These are phyloP conservation scores for Suillus hirtellus DNA, from an alignment of 768 basidiomycete genomes.

Conservation along the genomic window DNA sequence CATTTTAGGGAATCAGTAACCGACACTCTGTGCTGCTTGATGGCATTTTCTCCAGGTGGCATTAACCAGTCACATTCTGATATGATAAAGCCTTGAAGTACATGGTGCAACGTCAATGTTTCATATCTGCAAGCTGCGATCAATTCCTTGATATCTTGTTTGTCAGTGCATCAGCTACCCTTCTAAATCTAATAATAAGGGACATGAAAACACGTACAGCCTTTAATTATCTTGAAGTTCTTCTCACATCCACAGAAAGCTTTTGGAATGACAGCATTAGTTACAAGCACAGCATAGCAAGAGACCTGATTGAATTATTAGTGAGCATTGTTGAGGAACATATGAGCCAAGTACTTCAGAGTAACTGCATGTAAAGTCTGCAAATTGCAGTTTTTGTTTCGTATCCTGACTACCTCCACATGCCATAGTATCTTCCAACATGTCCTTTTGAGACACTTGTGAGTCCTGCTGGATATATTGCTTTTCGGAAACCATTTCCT, in stretches of 20 bases:
- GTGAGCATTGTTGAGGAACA: neutral
- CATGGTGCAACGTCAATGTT: constrained; percentile 70
- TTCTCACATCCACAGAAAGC: constrained; percentile 73
- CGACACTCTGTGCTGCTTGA: too few relatives aligned
- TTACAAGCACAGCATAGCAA: constrained; percentile 61
- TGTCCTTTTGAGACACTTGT: constrained; percentile 46
- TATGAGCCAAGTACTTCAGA: constrained; percentile 49
- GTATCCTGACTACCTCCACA: constrained; percentile 46
- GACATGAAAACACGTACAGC: constrained; percentile 42
- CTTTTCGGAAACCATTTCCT: constrained; percentile 77
- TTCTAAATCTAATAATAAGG: neutral
- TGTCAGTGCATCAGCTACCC: neutral
- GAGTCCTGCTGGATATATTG: constrained; percentile 53
- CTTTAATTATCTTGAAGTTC: constrained; percentile 62
- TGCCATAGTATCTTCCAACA: constrained; percentile 45
- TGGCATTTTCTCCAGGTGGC: too few relatives aligned
- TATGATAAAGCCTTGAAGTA: constrained; percentile 75
- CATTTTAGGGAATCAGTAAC: too few relatives aligned
- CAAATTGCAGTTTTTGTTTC: constrained; percentile 70
- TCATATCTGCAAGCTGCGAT: constrained; percentile 81
- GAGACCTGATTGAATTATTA: constrained; percentile 52
- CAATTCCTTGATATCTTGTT: constrained; percentile 70
- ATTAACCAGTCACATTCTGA: constrained; percentile 77
- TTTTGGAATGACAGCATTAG: constrained; percentile 70
- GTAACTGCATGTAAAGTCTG: constrained; percentile 69